phyloP scores from a whole-genome alignment of 2,329 filamentous ascomycete species.

The Pyrenochaeta sp. region DNA sequence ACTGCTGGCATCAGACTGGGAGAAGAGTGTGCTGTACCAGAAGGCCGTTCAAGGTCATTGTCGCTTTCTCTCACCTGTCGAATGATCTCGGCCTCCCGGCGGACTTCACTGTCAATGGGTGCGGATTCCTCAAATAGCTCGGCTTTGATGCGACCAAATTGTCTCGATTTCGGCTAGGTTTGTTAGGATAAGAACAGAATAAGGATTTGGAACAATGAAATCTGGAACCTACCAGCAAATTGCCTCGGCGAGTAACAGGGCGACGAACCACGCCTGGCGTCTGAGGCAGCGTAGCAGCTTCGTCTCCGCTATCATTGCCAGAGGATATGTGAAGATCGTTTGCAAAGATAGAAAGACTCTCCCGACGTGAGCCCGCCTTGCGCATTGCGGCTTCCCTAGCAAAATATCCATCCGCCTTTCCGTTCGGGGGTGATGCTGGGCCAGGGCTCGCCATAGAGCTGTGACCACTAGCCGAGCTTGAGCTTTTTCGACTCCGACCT shows the following conservation, averaged over 20 bases:
- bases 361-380: constrained; percentile 69
- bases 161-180: constrained; percentile 88
- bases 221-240: constrained; percentile 73
- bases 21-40: constrained; percentile 70
- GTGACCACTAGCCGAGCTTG: constrained; percentile 72
- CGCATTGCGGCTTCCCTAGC: constrained; percentile 58
- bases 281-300: constrained; percentile 56
- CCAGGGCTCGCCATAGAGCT: constrained; percentile 73
- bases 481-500: constrained; percentile 69
- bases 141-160: constrained; percentile 90
- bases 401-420: constrained; percentile 64
- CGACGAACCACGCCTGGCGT: constrained; percentile 81
- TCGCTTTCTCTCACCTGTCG: constrained; percentile 94
- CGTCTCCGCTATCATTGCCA: constrained; percentile 81
- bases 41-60: constrained; percentile 63
- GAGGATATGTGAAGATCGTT: constrained; percentile 84
- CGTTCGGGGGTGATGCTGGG: constrained; percentile 78
- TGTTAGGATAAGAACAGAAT: constrained; percentile 17
- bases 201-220: constrained; percentile 20
- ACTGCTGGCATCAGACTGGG: constrained; percentile 68
- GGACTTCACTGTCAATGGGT: constrained; percentile 86
- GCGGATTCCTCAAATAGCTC: constrained; percentile 87
- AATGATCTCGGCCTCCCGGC: constrained; percentile 92
- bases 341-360: constrained; percentile 89
- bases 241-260: constrained; percentile 84